These are phyloP conservation scores for Colletotrichum scovillei DNA, from an alignment of 2,329 filamentous ascomycete genomes.

Conservation along the genomic window DNA sequence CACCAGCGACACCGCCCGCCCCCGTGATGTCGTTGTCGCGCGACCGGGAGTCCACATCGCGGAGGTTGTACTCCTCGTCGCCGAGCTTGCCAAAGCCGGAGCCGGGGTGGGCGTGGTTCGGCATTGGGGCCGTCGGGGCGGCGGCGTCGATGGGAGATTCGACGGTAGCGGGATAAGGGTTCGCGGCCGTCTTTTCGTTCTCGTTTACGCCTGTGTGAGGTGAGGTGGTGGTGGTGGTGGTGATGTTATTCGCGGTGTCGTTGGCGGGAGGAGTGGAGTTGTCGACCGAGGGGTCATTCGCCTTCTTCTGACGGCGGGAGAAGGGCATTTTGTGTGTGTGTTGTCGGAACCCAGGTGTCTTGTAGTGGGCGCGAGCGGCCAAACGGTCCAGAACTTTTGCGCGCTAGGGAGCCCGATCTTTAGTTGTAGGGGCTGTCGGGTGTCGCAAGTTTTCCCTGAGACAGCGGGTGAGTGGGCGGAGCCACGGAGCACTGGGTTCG, in stretches of 20 bases:
- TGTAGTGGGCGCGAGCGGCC: neutral
- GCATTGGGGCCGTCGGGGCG: constrained; percentile 6
- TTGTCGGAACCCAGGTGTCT: too few species aligned
- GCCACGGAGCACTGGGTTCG: too few species aligned
- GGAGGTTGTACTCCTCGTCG: constrained; percentile 35
- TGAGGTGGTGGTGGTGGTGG: neutral
- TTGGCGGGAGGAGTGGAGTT: neutral
- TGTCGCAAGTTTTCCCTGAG: neutral
- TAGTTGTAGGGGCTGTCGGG: neutral
- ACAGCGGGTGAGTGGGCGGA: neutral
- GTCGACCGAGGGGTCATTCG: neutral
- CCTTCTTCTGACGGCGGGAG: constrained; percentile 8
- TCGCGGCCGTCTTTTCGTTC: neutral
- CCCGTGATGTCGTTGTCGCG: neutral
- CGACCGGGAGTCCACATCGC: constrained; percentile 11
- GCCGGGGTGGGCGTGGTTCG: constrained; percentile 11
- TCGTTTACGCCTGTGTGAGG: neutral
- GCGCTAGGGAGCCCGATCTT: neutral
- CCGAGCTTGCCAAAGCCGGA: constrained; percentile 38
- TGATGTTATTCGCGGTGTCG: neutral
- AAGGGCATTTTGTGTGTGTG: constrained; percentile 15
- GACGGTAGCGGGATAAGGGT: neutral
- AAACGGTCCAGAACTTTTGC: neutral
- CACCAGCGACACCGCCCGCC: constrained; percentile 35
- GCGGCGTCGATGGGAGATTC: neutral